Evolutionary conservation across 768 basidiomycete species (phyloP), one percentile per base, ranked within the genome.

Genomic region (Boletus speciosus): DNA sequence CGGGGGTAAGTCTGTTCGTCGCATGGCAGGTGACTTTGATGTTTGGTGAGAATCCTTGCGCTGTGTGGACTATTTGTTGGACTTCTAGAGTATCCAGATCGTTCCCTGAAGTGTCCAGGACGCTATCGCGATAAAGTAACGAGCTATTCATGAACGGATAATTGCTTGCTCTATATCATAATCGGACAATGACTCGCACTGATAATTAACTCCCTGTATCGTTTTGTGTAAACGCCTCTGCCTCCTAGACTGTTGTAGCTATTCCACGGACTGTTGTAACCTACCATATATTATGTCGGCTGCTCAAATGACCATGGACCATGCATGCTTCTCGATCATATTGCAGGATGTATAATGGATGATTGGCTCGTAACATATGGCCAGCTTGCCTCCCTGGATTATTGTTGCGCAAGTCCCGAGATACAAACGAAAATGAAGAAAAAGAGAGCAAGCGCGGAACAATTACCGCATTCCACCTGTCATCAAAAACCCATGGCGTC

Each of bases 401-500:
- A 48, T 56, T 60, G 52, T 63, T 23, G 38, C 48, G 49, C 61
- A 46, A 47, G 34, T 43, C 42, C 46, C 43, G 51, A 58, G 51
- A 56, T 57, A 66, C 65, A 61, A 52, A 55, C 40, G 36, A 51
- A 49, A 34, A 44, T 32, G 40, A 56, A 37, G 41, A 47, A 45
- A 36, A 41, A 44, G 23, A 29, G 14, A 46, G 37, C 19, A 47
- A 52, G 34, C 23, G 41, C 44, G 58, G 41, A 54, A 47, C 47
- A 35, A 44, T 40, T 40, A 32, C 16, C 37, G 16, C 31, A 37
- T 47, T 31, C 52, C 36, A 44, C 23, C 16, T 15, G 32, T 47
- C 48, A 42, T 69, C 56, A 70, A 80, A 89, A 83, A 38, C 87
- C 86, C 85, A 90, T 89, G 42, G 81, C 84, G 63, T 89, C 85